phyloP scores from a whole-genome alignment of 441 rosid genomes.

The Capsella rubella region DNA sequence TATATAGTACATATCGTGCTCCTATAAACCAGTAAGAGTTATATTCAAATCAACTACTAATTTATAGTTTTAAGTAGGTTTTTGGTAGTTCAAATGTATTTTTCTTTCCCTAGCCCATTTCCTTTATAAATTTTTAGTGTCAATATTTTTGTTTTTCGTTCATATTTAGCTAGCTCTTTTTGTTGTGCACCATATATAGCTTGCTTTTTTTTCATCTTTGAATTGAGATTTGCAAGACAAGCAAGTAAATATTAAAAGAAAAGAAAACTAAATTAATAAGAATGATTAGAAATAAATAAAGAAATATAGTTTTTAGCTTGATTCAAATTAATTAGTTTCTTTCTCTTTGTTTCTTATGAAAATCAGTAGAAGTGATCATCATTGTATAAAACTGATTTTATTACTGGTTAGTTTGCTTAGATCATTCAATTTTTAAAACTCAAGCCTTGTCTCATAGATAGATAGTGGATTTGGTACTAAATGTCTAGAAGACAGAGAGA shows the following conservation, averaged over 20 bases:
- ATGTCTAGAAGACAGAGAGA: constrained; percentile 22
- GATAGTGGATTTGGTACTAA: constrained; percentile 34
- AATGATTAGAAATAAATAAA: not conserved
- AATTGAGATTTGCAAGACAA: constrained; percentile 1
- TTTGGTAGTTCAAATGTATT: constrained; percentile 7
- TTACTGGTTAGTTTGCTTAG: not conserved
- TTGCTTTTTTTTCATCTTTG: not conserved
- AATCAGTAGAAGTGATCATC: not conserved
- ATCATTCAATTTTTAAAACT: not conserved
- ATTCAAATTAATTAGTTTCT: not conserved
- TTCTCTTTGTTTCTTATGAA: not conserved
- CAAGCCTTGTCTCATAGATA: not conserved
- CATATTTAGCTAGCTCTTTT: not conserved
- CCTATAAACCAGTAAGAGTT: constrained; percentile 12
- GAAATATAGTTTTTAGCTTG: not conserved
- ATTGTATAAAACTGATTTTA: not conserved
- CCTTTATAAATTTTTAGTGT: not conserved
- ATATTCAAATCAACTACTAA: not conserved
- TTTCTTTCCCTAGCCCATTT: not conserved
- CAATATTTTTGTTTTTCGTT: not conserved
- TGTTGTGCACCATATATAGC: not conserved
- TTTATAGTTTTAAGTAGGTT: too few relatives aligned
- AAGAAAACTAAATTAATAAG: not conserved
- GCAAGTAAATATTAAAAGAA: not conserved
- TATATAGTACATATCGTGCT: not conserved